phyloP scores from a whole-genome alignment of 805 yeast genomes.

The Saccharomycopsis microspora region DNA sequence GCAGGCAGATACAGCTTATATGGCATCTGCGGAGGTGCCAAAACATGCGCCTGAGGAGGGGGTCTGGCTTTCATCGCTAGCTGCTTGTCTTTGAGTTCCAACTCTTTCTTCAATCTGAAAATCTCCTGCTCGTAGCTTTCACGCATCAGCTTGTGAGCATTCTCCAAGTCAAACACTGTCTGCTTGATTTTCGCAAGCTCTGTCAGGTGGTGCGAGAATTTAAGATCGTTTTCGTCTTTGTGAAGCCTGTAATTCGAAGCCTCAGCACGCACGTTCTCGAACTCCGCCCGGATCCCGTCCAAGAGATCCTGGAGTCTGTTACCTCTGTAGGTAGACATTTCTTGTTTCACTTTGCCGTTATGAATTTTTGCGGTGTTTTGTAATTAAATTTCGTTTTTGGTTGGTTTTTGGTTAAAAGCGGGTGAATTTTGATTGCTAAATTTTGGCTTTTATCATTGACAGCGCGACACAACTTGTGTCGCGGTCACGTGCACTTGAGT shows the following conservation, averaged over 20 bases:
- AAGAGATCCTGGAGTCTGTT: conserved; percentile 44
- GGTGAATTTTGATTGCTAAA: background rate
- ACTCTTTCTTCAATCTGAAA: conserved; percentile 69
- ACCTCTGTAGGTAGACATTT: background rate
- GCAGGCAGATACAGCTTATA: background rate
- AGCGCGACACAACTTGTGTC: background rate
- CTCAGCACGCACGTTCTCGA: conserved; percentile 73
- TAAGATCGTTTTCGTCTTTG: conserved; percentile 85
- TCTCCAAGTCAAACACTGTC: conserved; percentile 86
- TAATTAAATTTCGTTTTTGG: background rate
- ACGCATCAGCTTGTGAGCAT: conserved; percentile 89
- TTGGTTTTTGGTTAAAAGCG: background rate
- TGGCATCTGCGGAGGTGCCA: background rate
- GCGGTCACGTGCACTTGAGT: background rate
- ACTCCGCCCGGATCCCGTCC: conserved; percentile 88
- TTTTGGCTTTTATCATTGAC: background rate
- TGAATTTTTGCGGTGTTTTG: conserved; percentile 1
- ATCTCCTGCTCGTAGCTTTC: conserved; percentile 95
- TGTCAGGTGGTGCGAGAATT: conserved; percentile 81
- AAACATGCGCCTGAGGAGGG: background rate
- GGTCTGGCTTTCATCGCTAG: conserved; percentile 19
- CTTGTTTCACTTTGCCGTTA: conserved; percentile 1
- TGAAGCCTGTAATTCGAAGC: conserved; percentile 74
- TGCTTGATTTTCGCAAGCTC: conserved; percentile 92
- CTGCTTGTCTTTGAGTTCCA: conserved; percentile 69